These are phyloP conservation scores for Blastocystis sp. DNA, from an alignment of 352 stramenopile genomes.

Conservation along the genomic window DNA sequence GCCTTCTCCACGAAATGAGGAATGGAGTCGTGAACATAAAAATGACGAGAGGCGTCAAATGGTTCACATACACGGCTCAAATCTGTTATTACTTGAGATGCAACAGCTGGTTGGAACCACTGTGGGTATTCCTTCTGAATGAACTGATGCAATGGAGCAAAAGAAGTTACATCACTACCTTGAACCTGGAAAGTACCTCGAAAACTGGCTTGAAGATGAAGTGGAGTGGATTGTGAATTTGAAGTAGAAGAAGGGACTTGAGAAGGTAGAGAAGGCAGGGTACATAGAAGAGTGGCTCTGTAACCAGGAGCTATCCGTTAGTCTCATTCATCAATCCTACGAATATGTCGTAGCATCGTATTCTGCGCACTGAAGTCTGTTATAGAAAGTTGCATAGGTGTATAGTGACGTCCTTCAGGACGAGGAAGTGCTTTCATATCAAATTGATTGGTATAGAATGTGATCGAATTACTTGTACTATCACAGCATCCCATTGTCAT, in stretches of 20 bases:
- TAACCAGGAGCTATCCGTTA: not conserved
- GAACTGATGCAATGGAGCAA: not conserved
- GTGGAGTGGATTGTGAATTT: not conserved
- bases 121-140: not conserved
- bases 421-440: slow-evolving; percentile 17
- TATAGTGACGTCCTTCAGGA: slow-evolving; percentile 20
- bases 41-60: not conserved
- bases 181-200: not conserved
- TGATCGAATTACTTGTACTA: slow-evolving; percentile 18
- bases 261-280: not conserved
- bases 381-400: slow-evolving; percentile 42
- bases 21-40: not conserved
- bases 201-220: not conserved
- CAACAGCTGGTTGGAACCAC: not conserved
- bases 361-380: slow-evolving; percentile 3
- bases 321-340: too few species aligned
- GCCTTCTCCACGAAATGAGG: slow-evolving; percentile 13
- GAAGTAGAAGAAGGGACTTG: not conserved
- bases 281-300: not conserved
- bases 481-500: slow-evolving; percentile 62
- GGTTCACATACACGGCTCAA: not conserved
- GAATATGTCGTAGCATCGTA: not conserved
- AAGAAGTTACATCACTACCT: not conserved
- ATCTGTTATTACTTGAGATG: not conserved
- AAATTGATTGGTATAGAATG: slow-evolving; percentile 52